Base-by-base conservation (phyloP, 805 yeast species). In the Cyberlindnera mycetangii region DNA sequence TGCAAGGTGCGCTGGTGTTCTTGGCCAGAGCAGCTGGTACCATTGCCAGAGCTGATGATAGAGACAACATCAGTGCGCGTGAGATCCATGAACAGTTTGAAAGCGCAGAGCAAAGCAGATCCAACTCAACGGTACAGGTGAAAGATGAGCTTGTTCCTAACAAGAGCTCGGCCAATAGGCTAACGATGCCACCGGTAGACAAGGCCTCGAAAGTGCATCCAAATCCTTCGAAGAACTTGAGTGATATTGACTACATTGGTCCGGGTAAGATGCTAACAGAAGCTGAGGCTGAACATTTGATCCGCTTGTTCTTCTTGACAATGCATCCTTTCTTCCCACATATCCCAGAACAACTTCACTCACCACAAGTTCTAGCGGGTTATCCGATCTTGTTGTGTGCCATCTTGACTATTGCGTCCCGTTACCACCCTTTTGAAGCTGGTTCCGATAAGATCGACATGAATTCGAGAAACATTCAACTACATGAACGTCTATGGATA, bases 241-340 rank as follows among this genome's bases (percentile, higher is more conserved):
- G 78, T 0, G 82, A 76, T 52, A 76, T 83, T 36, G 88, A 81
- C 36, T 85, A 82, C 52, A 82, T 87, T 38, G 83, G 85, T 4
- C 51, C 51, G 10, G 62, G 67, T 3, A 77, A 78, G 18, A 71
- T 88, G 41, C 58, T 90, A 14, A 70, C 85, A 0, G 89, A 78
- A 50, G 60, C 55, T 0, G 88, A 83, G 56, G 88, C 90, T 2
- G 74, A 69, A 37, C 66, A 64, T 39, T 63, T 83, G 25, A 75
- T 85, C 20, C 70, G 73, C 31, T 60, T 80, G 42, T 90, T 86
- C 63, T 87, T 87, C 60, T 62, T 78, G 4, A 78, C 89, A 3
- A 76, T 90, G 81, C 95, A 88, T 62, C 97, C 96, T 2, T 90
- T 80, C 62, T 90, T 85, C 66, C 97, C 97, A 1, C 86, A 83